Conservation (phyloP, 108 stramenopile species). For the Thalassiosira profunda region DNA sequence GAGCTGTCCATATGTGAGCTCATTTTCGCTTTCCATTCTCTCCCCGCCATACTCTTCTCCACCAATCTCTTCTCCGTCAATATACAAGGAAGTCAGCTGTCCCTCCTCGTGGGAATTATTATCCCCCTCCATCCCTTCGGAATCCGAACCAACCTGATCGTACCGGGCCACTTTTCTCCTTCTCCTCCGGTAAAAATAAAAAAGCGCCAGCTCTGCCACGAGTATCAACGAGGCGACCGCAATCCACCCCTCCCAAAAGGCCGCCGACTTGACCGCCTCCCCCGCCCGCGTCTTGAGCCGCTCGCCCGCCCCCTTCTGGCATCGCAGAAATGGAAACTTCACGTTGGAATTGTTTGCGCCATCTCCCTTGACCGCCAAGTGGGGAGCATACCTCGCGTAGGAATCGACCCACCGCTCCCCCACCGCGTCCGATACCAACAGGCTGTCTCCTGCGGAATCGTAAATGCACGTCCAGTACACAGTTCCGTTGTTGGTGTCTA, state of each 20-base stretch:
- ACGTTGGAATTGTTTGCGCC: not conserved
- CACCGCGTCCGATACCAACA: conserved; percentile 6
- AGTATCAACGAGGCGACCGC: conserved; percentile 3
- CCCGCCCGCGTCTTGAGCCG: conserved; percentile 31
- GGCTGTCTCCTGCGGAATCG: conserved; percentile 27
- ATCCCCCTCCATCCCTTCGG: not conserved
- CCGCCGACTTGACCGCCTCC: conserved; percentile 22
- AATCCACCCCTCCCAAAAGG: conserved; percentile 44
- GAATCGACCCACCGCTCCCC: conserved; percentile 37
- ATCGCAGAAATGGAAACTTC: conserved; percentile 37
- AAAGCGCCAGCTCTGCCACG: conserved; percentile 9
- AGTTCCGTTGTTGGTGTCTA: conserved; percentile 3
- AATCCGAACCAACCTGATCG: conserved; percentile 2
- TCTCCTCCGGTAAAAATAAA: not conserved
- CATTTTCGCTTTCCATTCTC: not conserved
- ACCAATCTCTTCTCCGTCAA: conserved; percentile 5
- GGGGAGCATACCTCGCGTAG: not conserved
- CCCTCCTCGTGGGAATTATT: not conserved
- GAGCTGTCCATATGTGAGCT: too few species aligned
- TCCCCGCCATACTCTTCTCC: not conserved
- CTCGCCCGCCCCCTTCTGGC: conserved; percentile 46
- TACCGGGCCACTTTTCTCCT: conserved; percentile 9
- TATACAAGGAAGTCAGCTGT: not conserved
- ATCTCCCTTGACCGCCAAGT: not conserved
- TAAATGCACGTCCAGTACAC: conserved; percentile 42